Base-by-base conservation (phyloP, 2,329 filamentous ascomycete genomes). In the Scedosporium aurantiacum region DNA sequence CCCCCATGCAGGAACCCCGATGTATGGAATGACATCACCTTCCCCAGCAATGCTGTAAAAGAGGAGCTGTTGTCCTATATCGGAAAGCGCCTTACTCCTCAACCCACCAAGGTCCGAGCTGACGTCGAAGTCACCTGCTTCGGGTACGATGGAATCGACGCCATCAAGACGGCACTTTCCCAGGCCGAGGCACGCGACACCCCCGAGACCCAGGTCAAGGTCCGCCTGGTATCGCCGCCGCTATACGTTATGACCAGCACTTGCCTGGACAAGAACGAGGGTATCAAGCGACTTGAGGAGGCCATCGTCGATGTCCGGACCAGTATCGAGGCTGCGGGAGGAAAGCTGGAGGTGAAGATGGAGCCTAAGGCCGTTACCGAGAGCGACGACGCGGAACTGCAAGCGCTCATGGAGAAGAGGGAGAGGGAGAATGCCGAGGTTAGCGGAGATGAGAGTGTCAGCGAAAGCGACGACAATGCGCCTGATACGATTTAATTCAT, bases 311-410 rank as follows among this genome's bases (percentile, higher is more conserved):
- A 92, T 68, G 92, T 99, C 69, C 83, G 88, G 69, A 82, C 79
- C 70, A 91, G 82, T 74, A 99, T 99, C 72, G 84, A 86, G 72
- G 80, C 76, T 55, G 83, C 89, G 0, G 89, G 89, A 60, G 94
- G 94, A 64, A 86, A 85, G 71, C 88, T 93, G 71, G 83, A 87
- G 52, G 88, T 97, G 68, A 96, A 95, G 85, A 99, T 99, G 94
- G 92, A 94, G 70, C 94, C 94, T 67, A 97, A 97, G 86, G 94
- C 95, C 4, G 94, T 99, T 64, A 99, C 94, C 1, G 95, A 97
- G 82, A 95, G 91, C 74, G 95, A 99, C 70, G 94, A 99, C 71
- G 94, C 93, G 27, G 92, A 97, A 76, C 81, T 99, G 66, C 91
- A 97, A 75, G 94, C 93, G 60, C 83, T 99, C 66, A 99, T 99